Base-by-base conservation (phyloP, 2,329 filamentous ascomycete genomes). In the Penicillium sumatraense region DNA sequence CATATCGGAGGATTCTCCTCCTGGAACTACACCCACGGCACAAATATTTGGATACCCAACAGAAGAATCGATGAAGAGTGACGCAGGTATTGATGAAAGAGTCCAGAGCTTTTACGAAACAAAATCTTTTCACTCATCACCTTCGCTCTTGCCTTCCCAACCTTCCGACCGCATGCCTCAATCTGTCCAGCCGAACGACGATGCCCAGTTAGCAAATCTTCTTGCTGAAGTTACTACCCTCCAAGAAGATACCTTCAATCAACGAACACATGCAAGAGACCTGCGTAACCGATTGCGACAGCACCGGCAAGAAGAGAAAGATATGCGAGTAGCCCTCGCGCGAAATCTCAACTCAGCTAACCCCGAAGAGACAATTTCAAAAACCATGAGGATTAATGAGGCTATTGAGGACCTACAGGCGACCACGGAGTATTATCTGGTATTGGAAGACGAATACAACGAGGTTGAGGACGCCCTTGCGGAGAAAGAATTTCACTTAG, bases 381-480 rank as follows among this genome's bases (percentile, higher is more conserved):
- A 52, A 14, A 16, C 36, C 9, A 9, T 40, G 13, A 16, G 49
- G 1, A 51, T 67, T 23, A 24, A 56, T n/a, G 18, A 41, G 9
- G 52, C 61, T 20, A 62, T 62, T 36, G 58, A 66, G 20, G 38
- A 54, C n/a, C 57, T 67, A 11, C 62, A 66, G 49, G 45, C 47
- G 6, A 56, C 54, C 4, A 63, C 61, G 14, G 56, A 62, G 5
- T 58, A 60, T 16, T 70, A 71, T 45, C 51, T 64, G 46, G 54
- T 51, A 5, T 53, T 67, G 33, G 69, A 72, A 51, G 52, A 57
- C 20, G 58, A 56, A 10, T 68, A 69, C 38, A 54, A 66, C 21
- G 35, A 61, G n/a, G 49, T 58, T 3, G 69, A 72, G 49, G 62
- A 67, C 18, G 55, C 62, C n/a, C 48, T 72, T 29, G 62, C 62